Base-by-base conservation (phyloP, 2,329 filamentous ascomycete species). In the Aspergillus sojae region DNA sequence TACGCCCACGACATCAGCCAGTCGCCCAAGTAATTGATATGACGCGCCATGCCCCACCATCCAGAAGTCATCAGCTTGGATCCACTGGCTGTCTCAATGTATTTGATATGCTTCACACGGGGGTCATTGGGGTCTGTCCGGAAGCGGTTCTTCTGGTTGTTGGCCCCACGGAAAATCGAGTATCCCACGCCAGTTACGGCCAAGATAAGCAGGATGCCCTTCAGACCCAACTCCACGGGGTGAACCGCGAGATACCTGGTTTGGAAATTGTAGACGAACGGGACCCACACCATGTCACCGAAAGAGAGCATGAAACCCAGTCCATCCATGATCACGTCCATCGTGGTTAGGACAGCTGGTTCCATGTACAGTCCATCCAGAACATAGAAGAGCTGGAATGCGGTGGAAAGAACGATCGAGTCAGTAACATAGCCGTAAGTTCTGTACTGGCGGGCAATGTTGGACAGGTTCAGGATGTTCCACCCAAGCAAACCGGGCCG, bases 271-370 rank as follows among this genome's bases (percentile, higher is more conserved):
- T 97, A 98, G 63, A 92, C 84, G 76, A 96, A 96, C 0, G 94
- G 94, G 2, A 97, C 86, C 94, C 94, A 98, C 65, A 91, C 91
- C 6, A 97, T 84, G 72, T 98, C 94, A 61, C 93, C 94, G 75
- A 97, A 97, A 2, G 92, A 84, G 39, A 98, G 85, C 94, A 98
- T 98, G 82, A 93, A 93, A 59, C 94, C 94, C 70, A 98, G 97
- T 6, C 94, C 94, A 71, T 98, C 94, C 48, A 89, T 92, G 58
- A 90, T 96, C 68, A 97, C 91, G 75, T 98, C 94, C 80, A 98
- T 97, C 36, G 93, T 97, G 1, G 94, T 97, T 67, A 97, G 82
- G 66, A 97, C 91, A 2, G 93, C 91, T 0, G 91, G 85, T 77
- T 98, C 94, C 86, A 94, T 95, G 82, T 89, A 93, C 67, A 93